phyloP scores from a whole-genome alignment of 306 rosid genomes.

The Lotus japonicus region DNA sequence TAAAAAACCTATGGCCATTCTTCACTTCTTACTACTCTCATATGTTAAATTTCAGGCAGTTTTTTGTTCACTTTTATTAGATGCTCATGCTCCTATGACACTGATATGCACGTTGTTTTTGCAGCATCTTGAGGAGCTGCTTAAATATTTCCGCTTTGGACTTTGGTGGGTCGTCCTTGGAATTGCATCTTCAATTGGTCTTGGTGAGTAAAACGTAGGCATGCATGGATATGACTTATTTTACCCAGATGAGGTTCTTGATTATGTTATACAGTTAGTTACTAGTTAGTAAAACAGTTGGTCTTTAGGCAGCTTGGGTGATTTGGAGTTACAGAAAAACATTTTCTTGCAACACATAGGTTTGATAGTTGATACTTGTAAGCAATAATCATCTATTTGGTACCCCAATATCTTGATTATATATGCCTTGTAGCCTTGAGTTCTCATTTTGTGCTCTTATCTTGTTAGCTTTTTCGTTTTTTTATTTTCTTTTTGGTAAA shows the following conservation, averaged over 20 bases:
- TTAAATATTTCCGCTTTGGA: conserved; percentile 65
- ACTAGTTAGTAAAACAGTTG: background rate
- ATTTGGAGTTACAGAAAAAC: conserved; percentile 11
- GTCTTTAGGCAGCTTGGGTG: background rate
- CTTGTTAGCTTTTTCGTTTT: background rate
- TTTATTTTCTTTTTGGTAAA: conserved; percentile 4
- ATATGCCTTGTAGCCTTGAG: background rate
- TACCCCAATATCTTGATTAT: background rate
- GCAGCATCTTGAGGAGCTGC: conserved; percentile 85
- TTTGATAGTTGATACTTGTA: background rate
- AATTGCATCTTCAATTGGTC: conserved; percentile 96
- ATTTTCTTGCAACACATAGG: background rate
- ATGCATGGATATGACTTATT: background rate
- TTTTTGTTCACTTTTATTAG: background rate
- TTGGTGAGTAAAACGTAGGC: conserved; percentile 56
- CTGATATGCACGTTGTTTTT: conserved; percentile 24
- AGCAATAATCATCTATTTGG: background rate
- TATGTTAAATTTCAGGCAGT: background rate
- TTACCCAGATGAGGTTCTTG: conserved; percentile 11
- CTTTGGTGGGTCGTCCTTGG: conserved; percentile 97
- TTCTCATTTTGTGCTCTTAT: background rate
- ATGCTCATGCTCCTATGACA: background rate
- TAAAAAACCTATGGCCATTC: background rate
- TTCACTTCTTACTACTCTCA: background rate
- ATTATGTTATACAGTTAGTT: conserved; percentile 14